Evolutionary conservation across 2,329 filamentous ascomycete genomes (phyloP).

Genomic region (Amauroascus niger): DNA sequence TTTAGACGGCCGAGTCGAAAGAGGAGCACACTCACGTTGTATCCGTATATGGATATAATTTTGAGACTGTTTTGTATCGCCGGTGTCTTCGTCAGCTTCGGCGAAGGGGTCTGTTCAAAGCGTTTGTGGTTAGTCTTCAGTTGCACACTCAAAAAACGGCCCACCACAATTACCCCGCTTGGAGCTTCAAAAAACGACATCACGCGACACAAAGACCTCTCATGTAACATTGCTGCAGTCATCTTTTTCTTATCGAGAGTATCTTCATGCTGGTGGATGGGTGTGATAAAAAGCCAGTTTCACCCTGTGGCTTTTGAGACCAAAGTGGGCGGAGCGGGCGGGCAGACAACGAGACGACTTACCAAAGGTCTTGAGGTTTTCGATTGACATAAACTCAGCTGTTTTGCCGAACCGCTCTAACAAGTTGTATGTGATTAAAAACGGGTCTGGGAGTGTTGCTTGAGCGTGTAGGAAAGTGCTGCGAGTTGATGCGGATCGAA

Average conservation of each 20-base stretch:
- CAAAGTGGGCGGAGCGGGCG: background rate
- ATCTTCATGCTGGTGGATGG: background rate
- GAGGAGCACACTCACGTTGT: constrained; percentile 62
- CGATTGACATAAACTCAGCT: constrained; percentile 94
- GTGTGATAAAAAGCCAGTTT: background rate
- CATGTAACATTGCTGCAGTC: too few species aligned
- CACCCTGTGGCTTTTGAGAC: background rate
- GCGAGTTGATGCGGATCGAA: too few species aligned
- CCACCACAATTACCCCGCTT: constrained; percentile 32
- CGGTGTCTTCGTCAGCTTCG: constrained; percentile 99
- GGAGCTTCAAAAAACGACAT: constrained; percentile 8
- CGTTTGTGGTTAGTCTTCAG: constrained; percentile 17
- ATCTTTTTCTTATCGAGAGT: background rate
- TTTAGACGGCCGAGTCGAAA: background rate
- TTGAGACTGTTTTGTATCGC: constrained; percentile 88
- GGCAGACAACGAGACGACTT: constrained; percentile 43
- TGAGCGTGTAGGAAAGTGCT: background rate
- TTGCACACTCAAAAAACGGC: constrained; percentile 22
- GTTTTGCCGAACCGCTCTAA: constrained; percentile 48
- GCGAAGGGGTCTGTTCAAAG: constrained; percentile 84
- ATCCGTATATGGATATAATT: constrained; percentile 99
- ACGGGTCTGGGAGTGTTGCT: constrained; percentile 15
- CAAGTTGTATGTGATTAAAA: constrained; percentile 29
- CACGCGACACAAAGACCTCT: background rate
- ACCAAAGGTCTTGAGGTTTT: constrained; percentile 97